These are phyloP conservation scores for Talaromyces liani DNA, from an alignment of 495 filamentous ascomycete genomes.

Conservation along the genomic window DNA sequence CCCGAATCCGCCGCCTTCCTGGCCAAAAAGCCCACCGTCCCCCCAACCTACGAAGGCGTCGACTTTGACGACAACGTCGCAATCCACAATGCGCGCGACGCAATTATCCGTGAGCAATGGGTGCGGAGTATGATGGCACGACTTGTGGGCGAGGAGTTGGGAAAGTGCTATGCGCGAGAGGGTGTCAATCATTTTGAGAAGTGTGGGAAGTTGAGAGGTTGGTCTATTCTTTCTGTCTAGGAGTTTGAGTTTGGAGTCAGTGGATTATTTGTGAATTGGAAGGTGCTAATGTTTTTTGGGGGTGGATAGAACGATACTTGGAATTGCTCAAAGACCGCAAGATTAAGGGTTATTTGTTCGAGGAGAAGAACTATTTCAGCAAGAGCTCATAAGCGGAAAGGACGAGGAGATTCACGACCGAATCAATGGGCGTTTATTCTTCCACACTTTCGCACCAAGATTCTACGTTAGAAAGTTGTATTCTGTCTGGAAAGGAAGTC, in stretches of 20 bases:
- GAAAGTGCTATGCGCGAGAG: slow-evolving; percentile 91
- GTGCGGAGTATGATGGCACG: slow-evolving; percentile 95
- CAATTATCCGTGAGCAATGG: slow-evolving; percentile 95
- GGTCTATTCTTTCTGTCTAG: slow-evolving; percentile 11
- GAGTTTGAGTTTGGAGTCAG: background rate
- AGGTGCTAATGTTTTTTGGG: background rate
- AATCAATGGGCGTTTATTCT: background rate
- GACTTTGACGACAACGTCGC: slow-evolving; percentile 89
- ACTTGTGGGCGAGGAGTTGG: slow-evolving; percentile 85
- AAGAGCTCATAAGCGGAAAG: slow-evolving; percentile 11
- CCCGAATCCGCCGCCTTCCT: slow-evolving; percentile 90
- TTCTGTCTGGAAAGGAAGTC: no score
- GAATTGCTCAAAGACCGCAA: slow-evolving; percentile 78
- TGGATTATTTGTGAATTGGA: background rate
- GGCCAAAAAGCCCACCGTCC: slow-evolving; percentile 87
- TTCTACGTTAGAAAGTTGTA: no score
- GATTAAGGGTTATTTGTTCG: slow-evolving; percentile 80
- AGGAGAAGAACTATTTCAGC: slow-evolving; percentile 81
- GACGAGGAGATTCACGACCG: background rate
- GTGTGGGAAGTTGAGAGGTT: slow-evolving; percentile 85
- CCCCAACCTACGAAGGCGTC: slow-evolving; percentile 93
- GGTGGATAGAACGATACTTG: slow-evolving; percentile 74
- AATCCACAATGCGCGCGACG: slow-evolving; percentile 89
- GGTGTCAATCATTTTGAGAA: slow-evolving; percentile 98
- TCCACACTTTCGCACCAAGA: no score